Percentiles rank a stretch among this genome's conserved stretches.
phyloP scores from a whole-genome alignment of 208 protist species.

The Trypanosoma mega region DNA sequence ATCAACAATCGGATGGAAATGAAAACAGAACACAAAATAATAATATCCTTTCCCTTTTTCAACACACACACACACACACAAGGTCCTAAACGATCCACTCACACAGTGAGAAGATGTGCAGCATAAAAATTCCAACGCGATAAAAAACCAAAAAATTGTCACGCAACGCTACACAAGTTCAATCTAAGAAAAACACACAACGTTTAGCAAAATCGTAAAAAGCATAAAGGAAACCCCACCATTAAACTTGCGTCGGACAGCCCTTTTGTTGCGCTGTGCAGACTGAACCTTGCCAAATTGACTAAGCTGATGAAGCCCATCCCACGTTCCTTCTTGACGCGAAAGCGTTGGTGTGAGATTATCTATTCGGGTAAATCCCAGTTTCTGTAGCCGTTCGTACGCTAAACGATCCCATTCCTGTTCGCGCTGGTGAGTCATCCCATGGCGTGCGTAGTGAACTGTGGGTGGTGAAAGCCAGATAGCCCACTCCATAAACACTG shows the following conservation, averaged over 20 bases:
- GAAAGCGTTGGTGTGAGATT: slow-evolving; percentile 11
- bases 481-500: slow-evolving; percentile 19
- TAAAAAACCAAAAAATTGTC: background rate
- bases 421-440: slow-evolving; percentile 18
- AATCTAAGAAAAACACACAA: slow-evolving; percentile 15
- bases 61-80: too few species aligned
- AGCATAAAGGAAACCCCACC: slow-evolving; percentile 20
- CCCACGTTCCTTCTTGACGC: slow-evolving; percentile 24
- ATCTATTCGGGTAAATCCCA: slow-evolving; percentile 24
- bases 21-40: too few species aligned
- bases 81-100: too few species aligned
- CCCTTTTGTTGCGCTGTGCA: background rate
- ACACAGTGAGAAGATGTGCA: too few species aligned
- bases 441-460: slow-evolving; percentile 18
- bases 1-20: too few species aligned
- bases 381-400: slow-evolving; percentile 20
- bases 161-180: background rate
- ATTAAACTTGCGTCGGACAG: background rate
- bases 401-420: slow-evolving; percentile 23
- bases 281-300: slow-evolving; percentile 10
- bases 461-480: slow-evolving; percentile 26
- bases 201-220: slow-evolving; percentile 17
- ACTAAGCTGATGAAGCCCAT: slow-evolving; percentile 19
- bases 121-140: too few species aligned
- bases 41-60: too few species aligned